Percentiles rank a stretch among this genome's conserved stretches.
These are phyloP conservation scores for Syzygium oleosum DNA, from an alignment of 345 rosid species.

Conservation along the genomic window DNA sequence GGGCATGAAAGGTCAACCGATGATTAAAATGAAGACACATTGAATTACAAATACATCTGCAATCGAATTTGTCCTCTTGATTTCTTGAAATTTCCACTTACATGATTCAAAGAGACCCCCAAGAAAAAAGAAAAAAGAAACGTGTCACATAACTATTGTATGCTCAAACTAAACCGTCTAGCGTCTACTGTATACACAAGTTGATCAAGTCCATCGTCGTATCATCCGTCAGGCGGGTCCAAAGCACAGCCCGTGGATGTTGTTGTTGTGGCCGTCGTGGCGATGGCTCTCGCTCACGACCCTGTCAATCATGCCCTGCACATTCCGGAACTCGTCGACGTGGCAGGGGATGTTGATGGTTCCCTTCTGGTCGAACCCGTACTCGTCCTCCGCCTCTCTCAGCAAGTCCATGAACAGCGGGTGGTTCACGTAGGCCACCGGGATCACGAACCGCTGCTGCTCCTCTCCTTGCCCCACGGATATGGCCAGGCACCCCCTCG, in stretches of 20 bases:
- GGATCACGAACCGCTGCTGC: conserved; percentile 63
- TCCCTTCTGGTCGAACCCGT: conserved; percentile 61
- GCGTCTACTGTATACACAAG: background rate
- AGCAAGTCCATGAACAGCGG: conserved; percentile 56
- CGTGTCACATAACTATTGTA: background rate
- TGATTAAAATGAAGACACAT: background rate
- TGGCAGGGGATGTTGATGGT: conserved; percentile 75
- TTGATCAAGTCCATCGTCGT: background rate
- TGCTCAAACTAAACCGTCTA: background rate
- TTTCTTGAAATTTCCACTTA: background rate
- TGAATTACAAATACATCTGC: background rate
- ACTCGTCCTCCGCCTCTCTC: conserved; percentile 71
- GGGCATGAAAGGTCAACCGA: background rate
- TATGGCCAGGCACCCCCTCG: conserved; percentile 62
- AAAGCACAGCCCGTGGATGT: conserved; percentile 35
- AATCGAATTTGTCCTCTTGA: background rate
- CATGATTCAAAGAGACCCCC: background rate
- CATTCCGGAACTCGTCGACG: conserved; percentile 58
- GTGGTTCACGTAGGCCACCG: conserved; percentile 68
- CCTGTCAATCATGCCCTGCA: conserved; percentile 54
- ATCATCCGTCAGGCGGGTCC: conserved; percentile 15
- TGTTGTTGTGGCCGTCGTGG: conserved; percentile 10
- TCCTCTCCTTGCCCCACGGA: conserved; percentile 66
- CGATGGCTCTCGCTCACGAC: conserved; percentile 29
- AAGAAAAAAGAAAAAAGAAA: background rate